phyloP scores from a whole-genome alignment of 208 protist genomes.

The Trypanosoma cruzi region DNA sequence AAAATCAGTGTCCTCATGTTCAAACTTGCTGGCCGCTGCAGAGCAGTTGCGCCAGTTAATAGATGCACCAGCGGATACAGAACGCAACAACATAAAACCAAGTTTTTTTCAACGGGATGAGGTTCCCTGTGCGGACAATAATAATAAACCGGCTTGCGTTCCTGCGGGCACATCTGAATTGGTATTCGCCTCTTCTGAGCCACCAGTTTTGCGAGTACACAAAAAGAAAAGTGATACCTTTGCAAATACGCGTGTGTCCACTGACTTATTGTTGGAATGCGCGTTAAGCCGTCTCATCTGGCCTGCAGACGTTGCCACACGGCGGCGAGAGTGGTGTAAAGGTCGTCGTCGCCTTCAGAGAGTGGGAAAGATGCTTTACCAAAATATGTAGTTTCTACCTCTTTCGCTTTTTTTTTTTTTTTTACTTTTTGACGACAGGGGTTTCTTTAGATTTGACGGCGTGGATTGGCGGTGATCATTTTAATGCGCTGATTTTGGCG shows the following conservation, averaged over 20 bases:
- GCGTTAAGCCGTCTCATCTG: conserved; percentile 35
- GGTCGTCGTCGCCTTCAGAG: conserved; percentile 45
- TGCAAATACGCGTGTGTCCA: not conserved
- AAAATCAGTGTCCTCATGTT: not conserved
- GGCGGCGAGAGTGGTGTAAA: conserved; percentile 31
- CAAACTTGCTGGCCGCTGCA: conserved; percentile 1
- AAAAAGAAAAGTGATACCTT: not conserved
- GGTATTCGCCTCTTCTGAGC: not conserved
- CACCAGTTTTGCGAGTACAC: not conserved
- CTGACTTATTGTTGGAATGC: conserved; percentile 59
- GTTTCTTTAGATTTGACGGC: not conserved
- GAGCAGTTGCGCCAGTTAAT: conserved; percentile 20
- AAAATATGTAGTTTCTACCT: conserved; percentile 26
- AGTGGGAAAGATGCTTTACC: conserved; percentile 51
- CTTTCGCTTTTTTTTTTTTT: conserved; percentile 8
- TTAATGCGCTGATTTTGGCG: not conserved
- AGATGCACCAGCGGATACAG: not conserved
- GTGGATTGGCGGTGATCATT: not conserved
- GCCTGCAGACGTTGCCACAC: conserved; percentile 30
- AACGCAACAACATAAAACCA: not conserved
- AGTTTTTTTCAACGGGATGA: not conserved
- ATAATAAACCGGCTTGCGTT: not conserved
- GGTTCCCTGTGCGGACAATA: not conserved
- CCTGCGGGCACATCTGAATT: not conserved
- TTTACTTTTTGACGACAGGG: conserved; percentile 1